A percentile compares a stretch with the other conserved stretches of the same genome.
Evolutionary conservation across 805 yeast species (phyloP).

Genomic region (Ogataea saltuana): DNA sequence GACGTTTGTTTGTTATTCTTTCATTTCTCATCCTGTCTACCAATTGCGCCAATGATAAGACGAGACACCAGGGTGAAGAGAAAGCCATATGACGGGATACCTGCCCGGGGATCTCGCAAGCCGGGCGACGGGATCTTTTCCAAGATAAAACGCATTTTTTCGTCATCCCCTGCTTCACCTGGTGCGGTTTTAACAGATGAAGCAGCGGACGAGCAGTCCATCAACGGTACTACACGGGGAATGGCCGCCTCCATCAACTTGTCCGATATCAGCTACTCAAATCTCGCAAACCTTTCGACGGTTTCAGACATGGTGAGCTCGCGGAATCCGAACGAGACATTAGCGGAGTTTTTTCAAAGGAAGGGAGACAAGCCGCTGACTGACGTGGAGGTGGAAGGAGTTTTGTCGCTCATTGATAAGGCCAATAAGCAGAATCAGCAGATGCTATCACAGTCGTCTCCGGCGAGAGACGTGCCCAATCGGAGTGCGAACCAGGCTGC

Average conservation of each 20-base stretch:
- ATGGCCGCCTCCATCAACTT: conserved; percentile 10
- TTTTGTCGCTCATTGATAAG: conserved; percentile 55
- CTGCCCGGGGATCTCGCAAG: conserved; percentile 1
- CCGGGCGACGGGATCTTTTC: conserved; percentile 16
- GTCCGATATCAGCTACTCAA: conserved; percentile 23
- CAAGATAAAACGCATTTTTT: conserved; percentile 20
- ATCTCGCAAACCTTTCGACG: conserved; percentile 24
- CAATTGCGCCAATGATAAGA: conserved; percentile 20
- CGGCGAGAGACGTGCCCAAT: background rate
- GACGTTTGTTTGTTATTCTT: no score
- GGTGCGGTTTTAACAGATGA: background rate
- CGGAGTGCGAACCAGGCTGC: background rate
- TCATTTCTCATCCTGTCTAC: no score
- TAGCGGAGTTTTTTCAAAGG: conserved; percentile 67
- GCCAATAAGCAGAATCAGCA: conserved; percentile 30
- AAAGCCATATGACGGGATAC: conserved; percentile 24
- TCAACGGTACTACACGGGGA: background rate
- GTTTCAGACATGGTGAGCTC: conserved; percentile 14
- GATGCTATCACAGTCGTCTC: conserved; percentile 13
- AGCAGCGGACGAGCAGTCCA: background rate
- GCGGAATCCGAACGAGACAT: conserved; percentile 54
- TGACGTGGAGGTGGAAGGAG: conserved; percentile 82
- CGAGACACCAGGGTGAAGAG: conserved; percentile 18
- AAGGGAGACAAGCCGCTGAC: conserved; percentile 77
- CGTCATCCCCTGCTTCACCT: conserved; percentile 9